Evolutionary conservation across 805 yeast genomes (phyloP).

Genomic region (Sugiyamaella americana): DNA sequence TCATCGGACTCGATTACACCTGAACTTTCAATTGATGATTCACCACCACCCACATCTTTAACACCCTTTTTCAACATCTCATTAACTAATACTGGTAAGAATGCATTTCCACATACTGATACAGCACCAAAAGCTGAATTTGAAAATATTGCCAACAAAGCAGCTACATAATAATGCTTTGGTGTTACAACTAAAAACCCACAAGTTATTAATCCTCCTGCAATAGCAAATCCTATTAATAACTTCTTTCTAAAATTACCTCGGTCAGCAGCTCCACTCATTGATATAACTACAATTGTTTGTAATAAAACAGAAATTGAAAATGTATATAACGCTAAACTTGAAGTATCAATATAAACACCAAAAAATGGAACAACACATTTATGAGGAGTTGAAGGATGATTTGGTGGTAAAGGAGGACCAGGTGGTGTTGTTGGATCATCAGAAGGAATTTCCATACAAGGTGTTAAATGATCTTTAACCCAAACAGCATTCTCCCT

Average conservation of each 20-base stretch:
- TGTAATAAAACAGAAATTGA: constrained; percentile 68
- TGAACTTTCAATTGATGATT: background rate
- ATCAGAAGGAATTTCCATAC: constrained; percentile 32
- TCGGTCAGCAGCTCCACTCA: constrained; percentile 67
- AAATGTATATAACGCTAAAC: constrained; percentile 68
- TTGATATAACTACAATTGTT: constrained; percentile 60
- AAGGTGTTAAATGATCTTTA: constrained; percentile 52
- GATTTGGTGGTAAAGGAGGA: constrained; percentile 5
- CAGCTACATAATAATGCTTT: constrained; percentile 44
- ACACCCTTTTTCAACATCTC: constrained; percentile 3
- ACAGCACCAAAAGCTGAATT: constrained; percentile 72
- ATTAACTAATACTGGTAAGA: constrained; percentile 53
- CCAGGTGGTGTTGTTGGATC: constrained; percentile 25
- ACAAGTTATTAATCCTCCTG: constrained; percentile 54
- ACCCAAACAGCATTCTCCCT: constrained; percentile 62
- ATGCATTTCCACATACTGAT: constrained; percentile 73
- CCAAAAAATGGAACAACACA: constrained; percentile 47
- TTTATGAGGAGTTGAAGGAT: constrained; percentile 17
- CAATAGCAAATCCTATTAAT: constrained; percentile 48
- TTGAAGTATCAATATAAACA: constrained; percentile 59
- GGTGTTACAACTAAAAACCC: constrained; percentile 37
- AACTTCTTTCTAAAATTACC: constrained; percentile 54
- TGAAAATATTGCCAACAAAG: constrained; percentile 52
- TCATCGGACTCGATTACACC: background rate
- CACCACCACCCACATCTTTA: background rate